phyloP scores from a whole-genome alignment of 805 yeast species.

The Pichia phayaonensis region DNA sequence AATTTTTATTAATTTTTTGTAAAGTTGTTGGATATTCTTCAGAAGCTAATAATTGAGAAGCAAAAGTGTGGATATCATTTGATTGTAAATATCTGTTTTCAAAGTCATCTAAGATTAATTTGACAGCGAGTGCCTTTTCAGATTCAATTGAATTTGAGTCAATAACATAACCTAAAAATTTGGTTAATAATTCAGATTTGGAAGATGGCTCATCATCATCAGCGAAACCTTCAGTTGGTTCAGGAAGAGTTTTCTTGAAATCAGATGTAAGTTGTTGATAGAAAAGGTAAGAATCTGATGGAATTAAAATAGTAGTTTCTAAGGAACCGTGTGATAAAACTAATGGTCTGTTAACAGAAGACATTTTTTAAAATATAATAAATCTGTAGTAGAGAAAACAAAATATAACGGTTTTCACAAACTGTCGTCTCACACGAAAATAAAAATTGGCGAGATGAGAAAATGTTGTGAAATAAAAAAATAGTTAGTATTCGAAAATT shows the following conservation, averaged over 20 bases:
- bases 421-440: neutral
- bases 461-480: neutral
- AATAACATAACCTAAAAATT: slow-evolving; percentile 68
- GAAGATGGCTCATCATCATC: slow-evolving; percentile 84
- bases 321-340: slow-evolving; percentile 77
- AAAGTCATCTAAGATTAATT: slow-evolving; percentile 70
- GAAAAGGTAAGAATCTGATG: slow-evolving; percentile 68
- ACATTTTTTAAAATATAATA: slow-evolving; percentile 2
- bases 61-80: slow-evolving; percentile 82
- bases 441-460: neutral
- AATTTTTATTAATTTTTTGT: slow-evolving; percentile 56
- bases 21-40: slow-evolving; percentile 58
- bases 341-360: slow-evolving; percentile 57
- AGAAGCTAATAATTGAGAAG: slow-evolving; percentile 57
- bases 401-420: neutral
- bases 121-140: slow-evolving; percentile 49
- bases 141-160: slow-evolving; percentile 19
- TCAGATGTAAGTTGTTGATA: slow-evolving; percentile 85
- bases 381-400: neutral
- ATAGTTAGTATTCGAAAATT: neutral
- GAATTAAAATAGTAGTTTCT: slow-evolving; percentile 83
- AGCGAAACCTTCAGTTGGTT: slow-evolving; percentile 75
- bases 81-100: slow-evolving; percentile 71
- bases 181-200: slow-evolving; percentile 75
- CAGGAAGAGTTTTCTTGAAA: slow-evolving; percentile 70